Conservation (phyloP, 1,284 basidiomycete species). For the Hypsizygus ulmarius region DNA sequence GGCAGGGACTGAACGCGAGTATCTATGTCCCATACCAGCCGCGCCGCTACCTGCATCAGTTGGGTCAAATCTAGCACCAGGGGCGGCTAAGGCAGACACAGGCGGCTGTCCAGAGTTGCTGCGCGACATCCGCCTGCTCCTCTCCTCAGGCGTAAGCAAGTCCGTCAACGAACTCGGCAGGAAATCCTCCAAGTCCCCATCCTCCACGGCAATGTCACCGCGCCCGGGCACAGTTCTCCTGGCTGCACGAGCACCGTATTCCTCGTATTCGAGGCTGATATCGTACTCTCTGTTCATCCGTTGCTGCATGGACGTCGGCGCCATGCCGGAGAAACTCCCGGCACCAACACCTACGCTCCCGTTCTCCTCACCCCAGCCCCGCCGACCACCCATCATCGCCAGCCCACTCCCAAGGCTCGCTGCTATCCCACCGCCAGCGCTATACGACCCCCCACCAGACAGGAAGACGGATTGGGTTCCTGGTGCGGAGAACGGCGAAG, state of each 20-base stretch:
- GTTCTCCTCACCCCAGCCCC: constrained; percentile 30
- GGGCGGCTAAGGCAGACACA: constrained; percentile 15
- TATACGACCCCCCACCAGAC: constrained; percentile 20
- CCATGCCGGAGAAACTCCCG: constrained; percentile 22
- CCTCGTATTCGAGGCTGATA: constrained; percentile 34
- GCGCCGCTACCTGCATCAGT: constrained; percentile 17
- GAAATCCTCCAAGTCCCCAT: constrained; percentile 84
- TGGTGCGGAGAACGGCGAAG: constrained; percentile 70
- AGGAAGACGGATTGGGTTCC: constrained; percentile 57
- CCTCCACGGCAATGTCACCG: constrained; percentile 52
- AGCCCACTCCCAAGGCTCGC: constrained; percentile 42
- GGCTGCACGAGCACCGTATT: constrained; percentile 21
- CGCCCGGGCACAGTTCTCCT: constrained; percentile 20
- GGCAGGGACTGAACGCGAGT: constrained; percentile 77
- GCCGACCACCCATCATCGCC: constrained; percentile 38
- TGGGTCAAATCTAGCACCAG: constrained; percentile 20
- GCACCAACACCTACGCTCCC: constrained; percentile 22
- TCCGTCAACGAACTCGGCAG: constrained; percentile 85
- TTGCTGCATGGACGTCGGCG: constrained; percentile 22
- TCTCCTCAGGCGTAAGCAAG: constrained; percentile 81
- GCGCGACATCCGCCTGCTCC: constrained; percentile 72
- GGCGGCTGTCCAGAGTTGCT: constrained; percentile 47
- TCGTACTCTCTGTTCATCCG: constrained; percentile 24
- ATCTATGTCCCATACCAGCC: constrained; percentile 53
- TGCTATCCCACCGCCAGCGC: constrained; percentile 32